phyloP scores from a whole-genome alignment of 495 filamentous ascomycete species.

The Penicillium bovifimosum region DNA sequence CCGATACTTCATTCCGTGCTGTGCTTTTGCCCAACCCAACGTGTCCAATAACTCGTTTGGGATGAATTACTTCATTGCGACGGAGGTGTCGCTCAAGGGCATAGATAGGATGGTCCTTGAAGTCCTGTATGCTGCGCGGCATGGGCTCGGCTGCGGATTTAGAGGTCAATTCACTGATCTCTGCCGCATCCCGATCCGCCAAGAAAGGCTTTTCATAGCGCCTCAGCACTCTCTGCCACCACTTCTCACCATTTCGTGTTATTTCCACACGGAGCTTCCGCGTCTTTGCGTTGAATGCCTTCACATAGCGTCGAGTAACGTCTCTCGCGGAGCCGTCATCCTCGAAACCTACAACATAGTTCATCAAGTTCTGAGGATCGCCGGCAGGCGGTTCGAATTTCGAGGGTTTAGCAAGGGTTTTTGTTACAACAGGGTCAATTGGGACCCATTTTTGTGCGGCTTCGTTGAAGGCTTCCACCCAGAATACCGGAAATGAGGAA shows the following conservation, averaged over 20 bases:
- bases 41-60: constrained; percentile 67
- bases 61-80: constrained; percentile 71
- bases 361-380: constrained; percentile 66
- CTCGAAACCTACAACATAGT: constrained; percentile 84
- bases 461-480: constrained; percentile 86
- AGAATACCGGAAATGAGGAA: constrained; percentile 77
- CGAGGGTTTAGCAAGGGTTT: constrained; percentile 64
- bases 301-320: constrained; percentile 73
- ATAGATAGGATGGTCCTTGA: constrained; percentile 89
- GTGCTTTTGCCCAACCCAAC: constrained; percentile 63
- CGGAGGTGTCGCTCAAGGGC: constrained; percentile 85
- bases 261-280: constrained; percentile 68
- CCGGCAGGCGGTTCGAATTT: constrained; percentile 76
- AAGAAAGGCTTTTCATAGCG: constrained; percentile 52
- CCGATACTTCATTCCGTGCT: constrained; percentile 46
- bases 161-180: constrained; percentile 66
- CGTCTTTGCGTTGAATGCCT: constrained; percentile 85
- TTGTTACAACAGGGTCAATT: constrained; percentile 78
- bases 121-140: constrained; percentile 83
- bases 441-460: constrained; percentile 86
- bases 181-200: constrained; percentile 71
- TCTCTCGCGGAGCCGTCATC: constrained; percentile 68
- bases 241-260: constrained; percentile 58
- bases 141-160: constrained; percentile 75
- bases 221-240: constrained; percentile 63